These are phyloP conservation scores for Acanthamoeba triangularis DNA, from an alignment of 208 protist species.

Conservation along the genomic window DNA sequence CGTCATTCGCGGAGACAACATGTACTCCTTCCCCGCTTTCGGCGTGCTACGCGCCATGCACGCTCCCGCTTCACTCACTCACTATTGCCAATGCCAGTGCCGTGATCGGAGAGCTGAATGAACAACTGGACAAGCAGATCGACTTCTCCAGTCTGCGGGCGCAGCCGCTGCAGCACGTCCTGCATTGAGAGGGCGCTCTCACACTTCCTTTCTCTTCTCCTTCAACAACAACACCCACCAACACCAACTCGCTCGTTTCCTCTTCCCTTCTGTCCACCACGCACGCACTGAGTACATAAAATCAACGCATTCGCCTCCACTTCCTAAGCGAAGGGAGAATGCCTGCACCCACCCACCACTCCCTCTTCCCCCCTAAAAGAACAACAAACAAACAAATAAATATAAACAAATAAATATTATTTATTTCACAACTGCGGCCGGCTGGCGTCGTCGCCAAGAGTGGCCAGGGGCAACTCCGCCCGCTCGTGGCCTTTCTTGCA, in stretches of 20 bases:
- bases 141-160: slow-evolving; percentile 52
- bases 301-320: neutral
- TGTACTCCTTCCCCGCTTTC: slow-evolving; percentile 78
- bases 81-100: neutral
- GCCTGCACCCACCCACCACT: neutral
- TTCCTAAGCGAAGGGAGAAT: neutral
- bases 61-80: too few relatives aligned
- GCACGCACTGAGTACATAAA: too few relatives aligned
- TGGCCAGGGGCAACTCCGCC: too few relatives aligned
- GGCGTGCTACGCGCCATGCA: neutral
- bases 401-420: slow-evolving; percentile 56
- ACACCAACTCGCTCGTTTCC: neutral
- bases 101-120: slow-evolving; percentile 53
- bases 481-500: neutral
- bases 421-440: slow-evolving; percentile 13
- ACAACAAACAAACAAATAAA: neutral
- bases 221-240: neutral
- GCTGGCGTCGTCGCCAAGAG: too few relatives aligned
- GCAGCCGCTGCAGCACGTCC: slow-evolving; percentile 55
- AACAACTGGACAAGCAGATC: slow-evolving; percentile 63
- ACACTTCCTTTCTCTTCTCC: neutral
- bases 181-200: slow-evolving; percentile 25
- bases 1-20: slow-evolving; percentile 91
- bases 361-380: neutral
- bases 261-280: neutral